phyloP scores from a whole-genome alignment of 2,329 filamentous ascomycete species.

The Alternaria solani region DNA sequence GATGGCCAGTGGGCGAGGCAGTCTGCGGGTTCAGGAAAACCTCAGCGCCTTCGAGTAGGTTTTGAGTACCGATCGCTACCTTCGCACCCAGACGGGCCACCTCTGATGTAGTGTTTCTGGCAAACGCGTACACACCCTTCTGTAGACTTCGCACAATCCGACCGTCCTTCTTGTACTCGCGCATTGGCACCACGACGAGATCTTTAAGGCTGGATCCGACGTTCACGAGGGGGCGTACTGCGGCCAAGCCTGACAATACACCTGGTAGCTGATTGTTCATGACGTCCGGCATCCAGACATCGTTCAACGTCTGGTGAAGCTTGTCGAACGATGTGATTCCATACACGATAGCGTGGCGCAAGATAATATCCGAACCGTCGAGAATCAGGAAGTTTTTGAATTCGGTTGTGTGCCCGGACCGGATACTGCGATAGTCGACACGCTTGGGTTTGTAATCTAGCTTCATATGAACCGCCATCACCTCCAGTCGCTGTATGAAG shows the following conservation, averaged over 20 bases:
- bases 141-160: constrained; percentile 89
- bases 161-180: constrained; percentile 93
- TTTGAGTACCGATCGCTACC: constrained; percentile 92
- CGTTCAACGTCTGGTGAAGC: constrained; percentile 87
- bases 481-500: constrained; percentile 88
- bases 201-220: constrained; percentile 87
- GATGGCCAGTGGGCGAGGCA: constrained; percentile 23
- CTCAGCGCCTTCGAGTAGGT: constrained; percentile 88
- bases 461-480: constrained; percentile 82
- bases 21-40: constrained; percentile 67
- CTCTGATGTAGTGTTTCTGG: constrained; percentile 90
- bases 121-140: constrained; percentile 89
- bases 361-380: constrained; percentile 84
- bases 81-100: constrained; percentile 95
- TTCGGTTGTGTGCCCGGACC: constrained; percentile 92
- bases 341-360: constrained; percentile 91
- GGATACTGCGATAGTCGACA: constrained; percentile 92
- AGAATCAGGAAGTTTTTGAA: constrained; percentile 99
- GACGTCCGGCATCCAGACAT: constrained; percentile 96
- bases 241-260: constrained; percentile 86
- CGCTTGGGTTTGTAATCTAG: constrained; percentile 98
- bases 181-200: constrained; percentile 86
- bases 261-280: constrained; percentile 86
- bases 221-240: constrained; percentile 89
- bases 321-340: constrained; percentile 90